A percentile compares a stretch with the other conserved stretches of the same genome.
phyloP scores from a whole-genome alignment of 495 filamentous ascomycete species.

The Sabuloglossum arenarium region DNA sequence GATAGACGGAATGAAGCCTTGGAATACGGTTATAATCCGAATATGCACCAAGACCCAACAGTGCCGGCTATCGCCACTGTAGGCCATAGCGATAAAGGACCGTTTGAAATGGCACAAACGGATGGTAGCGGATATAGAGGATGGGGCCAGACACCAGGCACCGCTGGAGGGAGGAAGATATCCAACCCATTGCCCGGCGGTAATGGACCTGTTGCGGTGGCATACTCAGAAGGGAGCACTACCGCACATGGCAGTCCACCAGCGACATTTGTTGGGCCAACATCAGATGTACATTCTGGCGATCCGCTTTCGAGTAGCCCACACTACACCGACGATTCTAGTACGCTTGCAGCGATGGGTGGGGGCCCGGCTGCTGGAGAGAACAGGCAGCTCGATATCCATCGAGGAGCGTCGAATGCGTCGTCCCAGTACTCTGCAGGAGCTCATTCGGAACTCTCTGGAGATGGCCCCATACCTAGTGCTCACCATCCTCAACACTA shows the following conservation, averaged over 20 bases:
- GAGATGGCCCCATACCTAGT: slow-evolving; percentile 38
- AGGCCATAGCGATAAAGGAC: slow-evolving; percentile 22
- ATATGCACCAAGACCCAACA: slow-evolving; percentile 74
- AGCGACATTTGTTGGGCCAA: slow-evolving; percentile 30
- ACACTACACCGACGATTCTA: slow-evolving; percentile 12
- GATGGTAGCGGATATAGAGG: slow-evolving; percentile 65
- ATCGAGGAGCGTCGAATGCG: slow-evolving; percentile 84
- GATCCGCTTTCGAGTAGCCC: slow-evolving; percentile 34
- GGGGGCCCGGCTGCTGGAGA: slow-evolving; percentile 39
- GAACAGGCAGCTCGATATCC: slow-evolving; percentile 45
- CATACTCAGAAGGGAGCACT: slow-evolving; percentile 46
- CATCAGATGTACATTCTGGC: slow-evolving; percentile 51
- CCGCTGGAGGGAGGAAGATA: slow-evolving; percentile 54
- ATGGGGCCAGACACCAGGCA: slow-evolving; percentile 67
- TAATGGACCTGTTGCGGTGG: slow-evolving; percentile 39
- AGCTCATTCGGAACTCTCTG: slow-evolving; percentile 66
- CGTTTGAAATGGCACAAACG: slow-evolving; percentile 49
- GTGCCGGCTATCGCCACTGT: slow-evolving; percentile 36
- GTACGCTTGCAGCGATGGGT: slow-evolving; percentile 47
- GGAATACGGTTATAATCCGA: slow-evolving; percentile 91
- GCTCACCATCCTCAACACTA: slow-evolving; percentile 24
- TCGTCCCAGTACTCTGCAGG: slow-evolving; percentile 85
- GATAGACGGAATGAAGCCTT: slow-evolving; percentile 84
- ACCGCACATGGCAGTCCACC: slow-evolving; percentile 40
- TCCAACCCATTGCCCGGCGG: slow-evolving; percentile 29